Conservation (phyloP, 257 asterid genomes). For the Lithospermum erythrorhizon region DNA sequence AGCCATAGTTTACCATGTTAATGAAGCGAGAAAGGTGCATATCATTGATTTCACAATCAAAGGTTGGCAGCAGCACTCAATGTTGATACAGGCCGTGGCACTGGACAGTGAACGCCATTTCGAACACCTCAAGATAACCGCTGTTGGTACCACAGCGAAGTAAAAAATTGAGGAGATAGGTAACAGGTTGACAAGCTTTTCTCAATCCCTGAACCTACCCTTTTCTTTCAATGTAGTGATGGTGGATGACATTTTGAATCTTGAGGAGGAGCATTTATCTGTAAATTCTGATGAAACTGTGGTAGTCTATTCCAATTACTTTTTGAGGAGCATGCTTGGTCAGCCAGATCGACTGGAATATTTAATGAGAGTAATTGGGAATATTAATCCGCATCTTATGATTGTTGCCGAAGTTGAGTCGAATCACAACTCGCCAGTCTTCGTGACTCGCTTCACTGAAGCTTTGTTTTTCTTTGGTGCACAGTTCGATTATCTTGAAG, state of each 20-base stretch:
- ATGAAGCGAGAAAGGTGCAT: constrained; percentile 31
- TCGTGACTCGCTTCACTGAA: constrained; percentile 22
- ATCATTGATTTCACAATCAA: constrained; percentile 38
- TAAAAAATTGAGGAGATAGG: constrained; percentile 33
- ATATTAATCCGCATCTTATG: constrained; percentile 15
- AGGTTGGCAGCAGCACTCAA: constrained; percentile 30
- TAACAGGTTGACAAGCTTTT: constrained; percentile 26
- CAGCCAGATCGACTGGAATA: constrained; percentile 22
- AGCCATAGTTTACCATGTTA: constrained; percentile 27
- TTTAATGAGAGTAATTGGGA: constrained; percentile 22
- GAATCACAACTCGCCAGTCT: constrained; percentile 18
- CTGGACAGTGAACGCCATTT: constrained; percentile 15
- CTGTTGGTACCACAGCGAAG: constrained; percentile 22
- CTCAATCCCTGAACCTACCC: constrained; percentile 28
- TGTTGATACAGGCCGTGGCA: constrained; percentile 54
- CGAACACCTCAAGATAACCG: constrained; percentile 40
- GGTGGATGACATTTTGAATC: no score
- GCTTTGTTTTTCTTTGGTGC: constrained; percentile 22
- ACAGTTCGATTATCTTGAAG: constrained; percentile 18
- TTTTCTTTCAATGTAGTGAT: constrained; percentile 27
- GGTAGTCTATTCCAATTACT: constrained; percentile 22
- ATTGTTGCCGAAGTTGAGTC: constrained; percentile 15
- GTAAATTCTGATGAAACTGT: constrained; percentile 22
- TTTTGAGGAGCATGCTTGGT: constrained; percentile 21
- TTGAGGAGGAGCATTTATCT: constrained; percentile 17